These are phyloP conservation scores for Uronychia binucleata DNA, from an alignment of 73 alveolate genomes.

Conservation along the genomic window DNA sequence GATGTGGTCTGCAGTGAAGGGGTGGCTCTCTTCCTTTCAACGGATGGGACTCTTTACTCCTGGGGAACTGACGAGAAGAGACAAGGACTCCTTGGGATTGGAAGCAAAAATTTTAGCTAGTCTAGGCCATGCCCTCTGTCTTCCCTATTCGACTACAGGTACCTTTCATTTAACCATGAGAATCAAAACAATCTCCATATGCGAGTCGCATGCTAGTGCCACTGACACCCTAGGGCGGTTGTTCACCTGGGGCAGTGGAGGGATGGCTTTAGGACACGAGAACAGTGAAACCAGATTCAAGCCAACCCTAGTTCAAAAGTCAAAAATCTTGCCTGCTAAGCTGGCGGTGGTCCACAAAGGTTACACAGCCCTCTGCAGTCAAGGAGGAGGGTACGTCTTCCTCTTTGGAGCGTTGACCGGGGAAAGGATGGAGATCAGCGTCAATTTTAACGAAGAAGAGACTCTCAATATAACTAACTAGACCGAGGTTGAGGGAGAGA, in stretches of 20 bases:
- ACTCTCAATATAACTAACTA: too few relatives aligned
- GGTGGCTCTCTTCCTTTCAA: conserved; percentile 13
- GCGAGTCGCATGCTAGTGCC: conserved; percentile 19
- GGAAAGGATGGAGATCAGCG: not conserved
- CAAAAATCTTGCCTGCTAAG: not conserved
- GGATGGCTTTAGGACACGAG: conserved; percentile 23
- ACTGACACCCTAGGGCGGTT: conserved; percentile 19
- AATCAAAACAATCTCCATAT: conserved; percentile 1
- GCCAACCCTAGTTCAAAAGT: not conserved
- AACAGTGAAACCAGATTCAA: not conserved
- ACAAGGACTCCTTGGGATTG: conserved; percentile 16
- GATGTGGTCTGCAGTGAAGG: not conserved
- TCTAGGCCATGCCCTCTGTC: conserved; percentile 12
- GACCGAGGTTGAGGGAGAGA: too few relatives aligned
- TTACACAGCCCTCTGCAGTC: not conserved
- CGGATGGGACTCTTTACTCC: conserved; percentile 14
- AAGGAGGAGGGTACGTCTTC: not conserved
- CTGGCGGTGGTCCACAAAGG: not conserved
- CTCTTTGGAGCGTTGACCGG: too few relatives aligned
- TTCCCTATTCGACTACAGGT: not conserved
- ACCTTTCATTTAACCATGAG: not conserved
- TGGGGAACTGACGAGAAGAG: conserved; percentile 28
- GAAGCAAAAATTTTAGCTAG: not conserved
- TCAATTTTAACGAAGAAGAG: too few relatives aligned
- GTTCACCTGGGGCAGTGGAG: conserved; percentile 32